Evolutionary conservation across 805 yeast species (phyloP), one percentile per base, ranked within the genome.

Genomic region (Metschnikowia vanudenii): DNA sequence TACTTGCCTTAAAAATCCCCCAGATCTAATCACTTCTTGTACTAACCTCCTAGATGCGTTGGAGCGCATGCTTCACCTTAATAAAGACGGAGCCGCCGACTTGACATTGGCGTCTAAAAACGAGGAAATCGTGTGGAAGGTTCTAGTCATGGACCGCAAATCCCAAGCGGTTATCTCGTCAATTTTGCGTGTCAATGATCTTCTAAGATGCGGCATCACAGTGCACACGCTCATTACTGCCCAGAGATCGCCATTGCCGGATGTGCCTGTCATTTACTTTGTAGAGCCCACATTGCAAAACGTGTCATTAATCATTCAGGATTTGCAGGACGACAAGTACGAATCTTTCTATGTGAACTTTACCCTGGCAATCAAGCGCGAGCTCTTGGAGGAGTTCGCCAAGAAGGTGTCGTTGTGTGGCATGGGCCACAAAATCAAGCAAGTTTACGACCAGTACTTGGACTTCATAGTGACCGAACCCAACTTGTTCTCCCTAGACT

Each of bases 391-490:
- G 64, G 90, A 85, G 37, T 82, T 94, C 62, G 97, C 97, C 17
- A 84, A 85, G 54, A 76, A 83, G 42, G 92, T 89, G 22, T 85
- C 96, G 0, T 56, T 80, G 40, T 73, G 81, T 13, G 90, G 90
- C 0, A 84, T 84, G 53, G 77, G 92, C 1, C 74, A 73, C 50
- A 80, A 80, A 57, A 85, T 94, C 46, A 79, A 84, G 53, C 98
- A 92, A 64, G 96, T 94, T 4, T 94, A 74, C 66, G 99, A 94
- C 65, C 99, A 94, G 67, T 94, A 91, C 66, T 73, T 92, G 52
- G 91, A 92, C 67, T 94, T 88, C 61, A 74, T 89, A 9, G 97
- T 92, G 18, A 86, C 97, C 1, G 99, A 94, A 63, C 96, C 96
- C 18, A 86, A 88, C 59, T 71, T 94, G 33, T 94, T 91, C 63